Percentiles rank a stretch among this genome's conserved stretches.
phyloP scores from a whole-genome alignment of 202 grass and related monocot species.

The Hordeum pubiflorum region DNA sequence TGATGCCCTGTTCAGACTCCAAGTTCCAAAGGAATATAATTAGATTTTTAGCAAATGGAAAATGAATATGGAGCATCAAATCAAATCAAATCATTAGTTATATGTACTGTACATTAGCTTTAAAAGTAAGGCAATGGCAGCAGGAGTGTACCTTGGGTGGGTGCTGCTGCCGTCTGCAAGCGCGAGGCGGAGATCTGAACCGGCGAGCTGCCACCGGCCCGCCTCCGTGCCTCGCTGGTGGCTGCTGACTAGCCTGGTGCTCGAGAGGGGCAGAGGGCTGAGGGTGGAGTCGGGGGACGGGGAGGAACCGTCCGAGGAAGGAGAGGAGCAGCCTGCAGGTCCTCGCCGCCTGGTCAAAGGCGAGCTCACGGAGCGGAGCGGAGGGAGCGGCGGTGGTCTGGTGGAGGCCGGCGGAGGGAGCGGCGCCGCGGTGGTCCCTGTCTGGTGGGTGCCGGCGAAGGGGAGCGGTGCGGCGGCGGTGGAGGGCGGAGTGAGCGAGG shows the following conservation, averaged over 20 bases:
- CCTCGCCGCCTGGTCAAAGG: not conserved
- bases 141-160: not conserved
- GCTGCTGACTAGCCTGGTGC: not conserved
- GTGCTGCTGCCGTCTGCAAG: not conserved
- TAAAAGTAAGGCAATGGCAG: not conserved
- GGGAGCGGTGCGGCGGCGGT: not conserved
- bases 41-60: not conserved
- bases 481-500: not conserved
- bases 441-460: no score
- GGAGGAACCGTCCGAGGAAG: not conserved
- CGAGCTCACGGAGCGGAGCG: no score
- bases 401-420: no score
- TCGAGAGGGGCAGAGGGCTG: not conserved
- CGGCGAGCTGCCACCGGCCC: not conserved
- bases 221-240: not conserved
- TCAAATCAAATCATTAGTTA: not conserved
- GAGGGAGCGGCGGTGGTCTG: not conserved
- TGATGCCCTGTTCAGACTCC: no score
- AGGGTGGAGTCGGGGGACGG: not conserved
- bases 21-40: no score
- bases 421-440: no score
- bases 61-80: not conserved
- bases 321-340: not conserved
- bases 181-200: not conserved
- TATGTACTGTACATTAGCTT: not conserved